These are phyloP conservation scores for Erysimum cheiranthoides DNA, from an alignment of 345 rosid genomes.

Conservation along the genomic window DNA sequence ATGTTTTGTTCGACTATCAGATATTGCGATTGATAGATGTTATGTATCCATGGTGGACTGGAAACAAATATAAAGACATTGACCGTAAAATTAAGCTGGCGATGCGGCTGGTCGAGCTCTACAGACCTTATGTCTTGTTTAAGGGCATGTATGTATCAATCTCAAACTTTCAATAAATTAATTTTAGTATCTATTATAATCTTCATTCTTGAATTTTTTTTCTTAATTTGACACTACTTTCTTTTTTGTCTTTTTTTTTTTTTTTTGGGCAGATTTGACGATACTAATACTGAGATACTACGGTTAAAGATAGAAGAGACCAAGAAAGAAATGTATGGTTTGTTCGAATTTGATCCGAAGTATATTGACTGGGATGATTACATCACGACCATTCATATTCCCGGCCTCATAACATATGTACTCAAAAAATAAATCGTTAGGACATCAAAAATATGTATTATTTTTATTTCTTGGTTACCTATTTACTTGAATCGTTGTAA, in stretches of 20 bases:
- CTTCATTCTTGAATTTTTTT: not conserved
- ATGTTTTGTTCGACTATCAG: conserved; percentile 20
- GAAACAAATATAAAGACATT: conserved; percentile 25
- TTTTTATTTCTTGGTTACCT: not conserved
- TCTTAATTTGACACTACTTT: not conserved
- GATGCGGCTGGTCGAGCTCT: conserved; percentile 72
- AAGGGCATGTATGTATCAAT: conserved; percentile 64
- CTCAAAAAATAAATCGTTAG: conserved; percentile 45
- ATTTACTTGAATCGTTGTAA: not conserved
- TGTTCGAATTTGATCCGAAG: conserved; percentile 62
- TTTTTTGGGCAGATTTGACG: conserved; percentile 61
- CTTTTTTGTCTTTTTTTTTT: not conserved
- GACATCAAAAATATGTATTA: not conserved
- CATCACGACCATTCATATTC: conserved; percentile 59
- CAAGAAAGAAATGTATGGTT: conserved; percentile 42
- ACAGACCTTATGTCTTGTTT: conserved; percentile 83
- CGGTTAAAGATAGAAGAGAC: conserved; percentile 46
- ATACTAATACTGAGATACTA: conserved; percentile 58
- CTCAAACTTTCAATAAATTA: not conserved
- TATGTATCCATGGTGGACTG: conserved; percentile 40
- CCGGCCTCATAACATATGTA: conserved; percentile 62
- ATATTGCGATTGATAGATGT: conserved; percentile 21
- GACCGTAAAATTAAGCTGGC: conserved; percentile 50
- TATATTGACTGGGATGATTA: conserved; percentile 71
- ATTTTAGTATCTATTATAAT: not conserved